These are phyloP conservation scores for Narthecium ossifragum DNA, from an alignment of 106 monocot genomes.

Conservation along the genomic window DNA sequence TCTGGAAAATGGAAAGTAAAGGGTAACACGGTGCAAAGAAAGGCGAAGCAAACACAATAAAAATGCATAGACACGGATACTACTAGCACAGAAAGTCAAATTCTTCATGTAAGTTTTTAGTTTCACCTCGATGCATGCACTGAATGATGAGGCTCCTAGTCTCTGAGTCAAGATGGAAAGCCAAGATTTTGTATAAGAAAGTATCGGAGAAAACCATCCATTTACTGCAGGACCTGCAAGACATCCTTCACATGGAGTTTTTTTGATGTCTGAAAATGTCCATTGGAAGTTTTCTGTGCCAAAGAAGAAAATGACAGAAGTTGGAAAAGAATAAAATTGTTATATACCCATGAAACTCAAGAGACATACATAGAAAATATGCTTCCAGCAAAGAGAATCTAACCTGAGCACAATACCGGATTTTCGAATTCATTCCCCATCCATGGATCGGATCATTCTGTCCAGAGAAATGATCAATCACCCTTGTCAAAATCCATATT, in stretches of 20 bases:
- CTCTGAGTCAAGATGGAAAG: background rate
- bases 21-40: too few species aligned
- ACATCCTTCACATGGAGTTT: background rate
- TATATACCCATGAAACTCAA: too few species aligned
- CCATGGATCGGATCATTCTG: slow-evolving; percentile 93
- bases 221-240: background rate
- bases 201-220: background rate
- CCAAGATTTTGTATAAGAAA: background rate
- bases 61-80: too few species aligned
- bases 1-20: too few species aligned
- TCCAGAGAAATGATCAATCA: slow-evolving; percentile 7
- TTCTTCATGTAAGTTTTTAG: too few species aligned
- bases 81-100: too few species aligned
- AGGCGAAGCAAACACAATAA: too few species aligned
- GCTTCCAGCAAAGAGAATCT: background rate
- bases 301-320: background rate
- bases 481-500: too few species aligned
- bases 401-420: slow-evolving; percentile 93
- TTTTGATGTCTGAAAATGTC: background rate
- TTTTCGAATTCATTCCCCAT: slow-evolving; percentile 88
- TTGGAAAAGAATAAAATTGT: background rate
- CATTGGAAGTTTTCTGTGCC: background rate
- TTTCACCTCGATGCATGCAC: background rate
- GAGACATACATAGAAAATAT: background rate
- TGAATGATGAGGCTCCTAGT: background rate